These are phyloP conservation scores for Phytophthora fragariae DNA, from an alignment of 352 stramenopile genomes.

Conservation along the genomic window DNA sequence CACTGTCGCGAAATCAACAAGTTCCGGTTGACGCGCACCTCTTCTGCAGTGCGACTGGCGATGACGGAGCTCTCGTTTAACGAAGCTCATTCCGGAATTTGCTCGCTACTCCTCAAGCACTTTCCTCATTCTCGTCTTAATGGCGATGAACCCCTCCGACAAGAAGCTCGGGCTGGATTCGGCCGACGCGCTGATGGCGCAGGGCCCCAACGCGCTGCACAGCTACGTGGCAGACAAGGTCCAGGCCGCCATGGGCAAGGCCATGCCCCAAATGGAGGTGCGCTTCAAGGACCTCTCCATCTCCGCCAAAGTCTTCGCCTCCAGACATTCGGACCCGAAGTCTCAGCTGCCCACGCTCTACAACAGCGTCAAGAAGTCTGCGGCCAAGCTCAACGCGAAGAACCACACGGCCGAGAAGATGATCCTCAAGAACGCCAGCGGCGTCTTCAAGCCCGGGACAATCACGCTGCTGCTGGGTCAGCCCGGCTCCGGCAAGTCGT, in stretches of 20 bases:
- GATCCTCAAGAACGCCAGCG: constrained; percentile 38
- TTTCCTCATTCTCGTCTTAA: constrained; percentile 14
- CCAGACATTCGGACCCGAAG: constrained; percentile 25
- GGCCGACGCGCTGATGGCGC: constrained; percentile 41
- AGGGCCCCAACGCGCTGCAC: constrained; percentile 46
- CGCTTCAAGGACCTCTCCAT: constrained; percentile 36
- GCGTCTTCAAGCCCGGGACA: constrained; percentile 52
- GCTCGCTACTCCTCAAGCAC: constrained; percentile 27
- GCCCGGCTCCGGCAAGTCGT: constrained; percentile 36
- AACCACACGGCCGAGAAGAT: constrained; percentile 7
- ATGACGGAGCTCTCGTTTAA: constrained; percentile 26
- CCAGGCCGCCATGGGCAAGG: constrained; percentile 42
- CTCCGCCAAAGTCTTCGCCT: constrained; percentile 38
- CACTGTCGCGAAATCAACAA: constrained; percentile 29
- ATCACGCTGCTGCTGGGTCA: constrained; percentile 37
- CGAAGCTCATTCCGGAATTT: constrained; percentile 38
- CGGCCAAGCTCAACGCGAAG: not conserved
- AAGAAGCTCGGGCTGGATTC: constrained; percentile 36
- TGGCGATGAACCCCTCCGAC: constrained; percentile 18
- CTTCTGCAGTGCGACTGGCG: not conserved
- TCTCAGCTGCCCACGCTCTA: constrained; percentile 51
- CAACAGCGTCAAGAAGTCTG: constrained; percentile 28
- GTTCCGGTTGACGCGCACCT: constrained; percentile 20
- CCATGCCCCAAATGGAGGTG: constrained; percentile 61
- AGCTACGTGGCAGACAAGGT: constrained; percentile 41